Base-by-base conservation (phyloP, 441 rosid genomes). In the Erodium chrysanthum region DNA sequence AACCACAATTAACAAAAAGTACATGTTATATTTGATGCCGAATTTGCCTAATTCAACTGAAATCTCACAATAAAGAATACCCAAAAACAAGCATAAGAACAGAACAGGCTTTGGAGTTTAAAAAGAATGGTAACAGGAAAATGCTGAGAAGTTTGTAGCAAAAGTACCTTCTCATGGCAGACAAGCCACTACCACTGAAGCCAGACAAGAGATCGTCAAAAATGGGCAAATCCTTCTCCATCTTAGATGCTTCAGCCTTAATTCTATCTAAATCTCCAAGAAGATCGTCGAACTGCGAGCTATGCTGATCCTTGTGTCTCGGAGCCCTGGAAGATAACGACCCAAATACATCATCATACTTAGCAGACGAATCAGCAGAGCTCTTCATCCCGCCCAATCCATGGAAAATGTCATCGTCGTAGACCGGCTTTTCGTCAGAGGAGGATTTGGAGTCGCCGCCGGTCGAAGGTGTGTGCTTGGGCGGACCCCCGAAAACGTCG, bases 141-240 rank as follows among this genome's bases (percentile, higher is more conserved):
- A 1, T 8, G 1, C 64, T 21, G 31, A 9, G 7, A 37, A 40
- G 10, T 23, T 10, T 3, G 8, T 40, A 42, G n/a, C 12, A 70
- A 27, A 31, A 66, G 70, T 77, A 85, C 90, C 93, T 83, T 67
- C 73, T 71, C 67, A 78, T 20, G 60, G 68, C 60, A 48, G 92
- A 29, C 33, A 29, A 75, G 75, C 81, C 80, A 76, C 82, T 75
- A 69, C 85, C 73, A 70, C 92, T 91, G 70, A 87, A 90, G 56
- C 96, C 97, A 31, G 88, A 84, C 44, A 87, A 77, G 81, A 90
- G 75, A 68, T 83, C 97, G 71, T 88, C 94, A 65, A 86, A 87
- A 70, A 44, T 77, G 0, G 79, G 75, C 40, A 79, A 74, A 66
- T 69, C 76, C 46, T 80, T 74, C 70, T 74, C 83, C 66, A 70